These are phyloP conservation scores for Fraxinus greggii DNA, from an alignment of 305 asterid genomes.

Conservation along the genomic window DNA sequence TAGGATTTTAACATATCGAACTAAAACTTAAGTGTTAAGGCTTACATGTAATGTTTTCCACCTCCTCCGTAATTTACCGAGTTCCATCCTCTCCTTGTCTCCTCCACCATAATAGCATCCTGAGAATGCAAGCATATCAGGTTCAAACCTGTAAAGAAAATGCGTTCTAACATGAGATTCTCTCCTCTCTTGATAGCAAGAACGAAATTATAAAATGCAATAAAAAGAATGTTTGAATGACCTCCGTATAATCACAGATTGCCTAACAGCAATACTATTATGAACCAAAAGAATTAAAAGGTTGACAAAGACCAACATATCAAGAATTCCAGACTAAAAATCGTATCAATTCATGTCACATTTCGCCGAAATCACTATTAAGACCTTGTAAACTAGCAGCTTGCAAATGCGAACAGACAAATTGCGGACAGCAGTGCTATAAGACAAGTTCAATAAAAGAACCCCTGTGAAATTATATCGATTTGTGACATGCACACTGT, in stretches of 20 bases:
- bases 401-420: background rate
- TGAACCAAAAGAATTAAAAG: background rate
- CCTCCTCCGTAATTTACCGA: slow-evolving; percentile 81
- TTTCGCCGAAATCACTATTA: background rate
- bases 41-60: slow-evolving; percentile 80
- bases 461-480: background rate
- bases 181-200: slow-evolving; percentile 8
- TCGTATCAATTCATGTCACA: background rate
- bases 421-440: background rate
- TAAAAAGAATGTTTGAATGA: slow-evolving; percentile 13
- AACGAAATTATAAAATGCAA: slow-evolving; percentile 2
- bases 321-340: background rate
- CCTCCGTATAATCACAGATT: slow-evolving; percentile 8
- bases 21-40: background rate
- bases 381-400: background rate
- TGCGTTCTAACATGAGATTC: slow-evolving; percentile 20
- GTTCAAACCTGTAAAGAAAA: slow-evolving; percentile 74
- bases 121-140: slow-evolving; percentile 99
- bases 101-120: slow-evolving; percentile 99
- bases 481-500: slow-evolving; percentile 13
- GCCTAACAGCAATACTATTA: background rate
- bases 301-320: background rate
- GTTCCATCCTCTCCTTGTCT: slow-evolving; percentile 83
- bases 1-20: background rate
- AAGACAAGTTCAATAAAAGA: slow-evolving; percentile 4